phyloP scores from a whole-genome alignment of 1,139 yeast species.

The Pichia kudriavzevii region DNA sequence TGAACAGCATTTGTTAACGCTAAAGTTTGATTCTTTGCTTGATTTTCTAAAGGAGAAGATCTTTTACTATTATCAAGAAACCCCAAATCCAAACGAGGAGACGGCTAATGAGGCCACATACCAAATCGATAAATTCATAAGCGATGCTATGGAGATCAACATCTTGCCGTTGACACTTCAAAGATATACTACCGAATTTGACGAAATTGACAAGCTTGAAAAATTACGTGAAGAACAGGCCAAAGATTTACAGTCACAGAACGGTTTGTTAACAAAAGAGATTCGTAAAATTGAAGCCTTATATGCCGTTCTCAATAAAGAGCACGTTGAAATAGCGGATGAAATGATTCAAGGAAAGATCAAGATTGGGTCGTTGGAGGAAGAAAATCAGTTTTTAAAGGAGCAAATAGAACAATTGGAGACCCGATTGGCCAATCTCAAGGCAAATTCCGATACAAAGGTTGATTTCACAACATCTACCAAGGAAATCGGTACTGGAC shows the following conservation, averaged over 20 bases:
- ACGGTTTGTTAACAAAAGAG: slow-evolving; percentile 67
- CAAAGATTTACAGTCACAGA: slow-evolving; percentile 53
- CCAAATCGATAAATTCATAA: slow-evolving; percentile 65
- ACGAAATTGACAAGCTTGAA: slow-evolving; percentile 64
- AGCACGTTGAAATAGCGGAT: slow-evolving; percentile 71
- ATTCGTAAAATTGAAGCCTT: slow-evolving; percentile 69
- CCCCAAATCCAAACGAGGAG: slow-evolving; percentile 16
- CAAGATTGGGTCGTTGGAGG: slow-evolving; percentile 56
- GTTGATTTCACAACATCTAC: slow-evolving; percentile 25
- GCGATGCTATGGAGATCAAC: slow-evolving; percentile 66
- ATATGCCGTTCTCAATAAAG: slow-evolving; percentile 63
- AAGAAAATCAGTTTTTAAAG: slow-evolving; percentile 53
- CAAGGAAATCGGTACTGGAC: slow-evolving; percentile 26
- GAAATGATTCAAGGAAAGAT: slow-evolving; percentile 61
- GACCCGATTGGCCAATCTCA: slow-evolving; percentile 34
- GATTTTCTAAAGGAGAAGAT: slow-evolving; percentile 71
- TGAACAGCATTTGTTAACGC: slow-evolving; percentile 46
- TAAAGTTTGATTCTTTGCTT: slow-evolving; percentile 68
- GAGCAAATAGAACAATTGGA: slow-evolving; percentile 47
- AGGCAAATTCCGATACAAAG: slow-evolving; percentile 31
- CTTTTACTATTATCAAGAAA: slow-evolving; percentile 60
- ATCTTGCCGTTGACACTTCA: slow-evolving; percentile 64
- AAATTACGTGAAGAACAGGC: slow-evolving; percentile 63
- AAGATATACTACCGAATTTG: slow-evolving; percentile 67
- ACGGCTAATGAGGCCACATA: slow-evolving; percentile 31